These are phyloP conservation scores for Fusarium humuli DNA, from an alignment of 2,329 filamentous ascomycete genomes.

Conservation along the genomic window DNA sequence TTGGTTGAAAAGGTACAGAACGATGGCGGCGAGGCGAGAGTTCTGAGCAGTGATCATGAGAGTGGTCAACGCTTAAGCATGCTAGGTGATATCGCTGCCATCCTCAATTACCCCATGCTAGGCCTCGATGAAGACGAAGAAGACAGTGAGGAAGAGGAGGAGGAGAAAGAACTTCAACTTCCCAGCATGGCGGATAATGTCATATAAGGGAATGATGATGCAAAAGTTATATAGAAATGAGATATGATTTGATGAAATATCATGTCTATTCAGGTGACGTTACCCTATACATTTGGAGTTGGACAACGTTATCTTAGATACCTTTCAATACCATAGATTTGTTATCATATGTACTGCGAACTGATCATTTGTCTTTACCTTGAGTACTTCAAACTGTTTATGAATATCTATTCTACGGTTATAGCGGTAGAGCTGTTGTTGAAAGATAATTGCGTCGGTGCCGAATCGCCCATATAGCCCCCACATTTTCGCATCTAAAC, in stretches of 20 bases:
- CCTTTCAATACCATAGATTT: not conserved
- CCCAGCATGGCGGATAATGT: constrained; percentile 46
- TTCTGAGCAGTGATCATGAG: constrained; percentile 95
- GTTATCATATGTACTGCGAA: not conserved
- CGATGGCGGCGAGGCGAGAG: constrained; percentile 85
- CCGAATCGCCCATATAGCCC: not conserved
- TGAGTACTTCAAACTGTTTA: not conserved
- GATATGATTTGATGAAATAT: constrained; percentile 12
- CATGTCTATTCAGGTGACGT: not conserved
- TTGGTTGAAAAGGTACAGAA: constrained; percentile 90
- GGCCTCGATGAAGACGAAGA: constrained; percentile 80
- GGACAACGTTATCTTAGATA: not conserved
- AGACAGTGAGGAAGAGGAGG: constrained; percentile 50
- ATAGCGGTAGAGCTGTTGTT: not conserved
- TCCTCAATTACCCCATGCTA: constrained; percentile 87
- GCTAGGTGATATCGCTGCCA: constrained; percentile 87
- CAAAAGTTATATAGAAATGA: constrained; percentile 23
- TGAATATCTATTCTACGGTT: not conserved
- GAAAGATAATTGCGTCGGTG: not conserved
- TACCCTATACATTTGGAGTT: constrained; percentile 5
- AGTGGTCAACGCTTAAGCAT: constrained; percentile 87
- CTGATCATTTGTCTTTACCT: not conserved
- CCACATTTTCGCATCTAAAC: not conserved
- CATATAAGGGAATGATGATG: constrained; percentile 42
- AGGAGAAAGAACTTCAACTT: constrained; percentile 26